phyloP scores from a whole-genome alignment of 2,329 filamentous ascomycete species.

The Aspergillus thermomutatus region DNA sequence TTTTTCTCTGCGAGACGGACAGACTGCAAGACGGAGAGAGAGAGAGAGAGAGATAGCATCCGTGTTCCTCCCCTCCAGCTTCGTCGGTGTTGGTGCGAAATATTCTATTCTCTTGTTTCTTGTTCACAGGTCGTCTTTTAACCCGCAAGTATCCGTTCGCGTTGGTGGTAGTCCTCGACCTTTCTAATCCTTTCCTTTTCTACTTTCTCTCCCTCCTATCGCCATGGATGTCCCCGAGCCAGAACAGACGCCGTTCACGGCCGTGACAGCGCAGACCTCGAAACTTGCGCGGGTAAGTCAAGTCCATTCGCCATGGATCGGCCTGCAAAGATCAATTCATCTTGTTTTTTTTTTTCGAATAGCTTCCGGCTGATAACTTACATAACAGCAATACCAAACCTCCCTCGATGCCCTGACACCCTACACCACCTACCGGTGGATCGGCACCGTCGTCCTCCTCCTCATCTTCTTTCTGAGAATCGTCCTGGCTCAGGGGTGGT shows the following conservation, averaged over 20 bases:
- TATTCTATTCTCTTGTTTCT: background rate
- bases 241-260: constrained; percentile 86
- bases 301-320: background rate
- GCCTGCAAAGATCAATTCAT: background rate
- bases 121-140: background rate
- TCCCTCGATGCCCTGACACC: constrained; percentile 93
- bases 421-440: constrained; percentile 84
- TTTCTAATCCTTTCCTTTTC: background rate
- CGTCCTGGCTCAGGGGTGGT: constrained; percentile 93
- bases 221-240: constrained; percentile 83
- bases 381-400: constrained; percentile 78
- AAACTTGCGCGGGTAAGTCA: constrained; percentile 41
- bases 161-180: background rate
- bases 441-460: constrained; percentile 72
- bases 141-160: background rate
- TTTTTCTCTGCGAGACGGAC: constrained; percentile 23
- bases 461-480: constrained; percentile 84
- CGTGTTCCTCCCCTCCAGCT: background rate
- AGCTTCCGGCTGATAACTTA: background rate
- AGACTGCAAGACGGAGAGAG: background rate
- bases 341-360: background rate
- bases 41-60: background rate
- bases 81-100: background rate
- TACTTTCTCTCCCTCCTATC: constrained; percentile 7
- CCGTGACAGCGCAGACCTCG: constrained; percentile 77